Percentiles rank a stretch among this genome's conserved stretches.
phyloP scores from a whole-genome alignment of 768 basidiomycete genomes.

The Tricholoma flavovirens region DNA sequence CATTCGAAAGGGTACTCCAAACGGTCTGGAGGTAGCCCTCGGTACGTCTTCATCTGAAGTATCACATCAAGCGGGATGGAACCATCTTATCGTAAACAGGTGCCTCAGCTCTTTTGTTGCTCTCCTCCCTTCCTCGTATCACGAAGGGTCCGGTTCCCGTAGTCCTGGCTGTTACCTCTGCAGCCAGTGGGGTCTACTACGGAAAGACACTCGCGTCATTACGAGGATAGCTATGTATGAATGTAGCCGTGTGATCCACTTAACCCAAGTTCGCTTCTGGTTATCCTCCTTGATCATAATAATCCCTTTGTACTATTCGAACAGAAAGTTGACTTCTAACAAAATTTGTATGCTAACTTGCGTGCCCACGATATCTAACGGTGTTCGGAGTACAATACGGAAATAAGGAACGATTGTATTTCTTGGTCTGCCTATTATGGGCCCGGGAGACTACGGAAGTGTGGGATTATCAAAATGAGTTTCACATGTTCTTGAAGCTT shows the following conservation, averaged over 20 bases:
- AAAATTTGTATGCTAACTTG: no score
- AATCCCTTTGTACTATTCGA: not conserved
- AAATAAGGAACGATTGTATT: no score
- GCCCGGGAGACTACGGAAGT: no score
- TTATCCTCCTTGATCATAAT: not conserved
- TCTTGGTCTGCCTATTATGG: no score
- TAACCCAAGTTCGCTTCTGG: not conserved
- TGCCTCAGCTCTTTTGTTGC: slow-evolving; percentile 67
- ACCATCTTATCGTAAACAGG: slow-evolving; percentile 34
- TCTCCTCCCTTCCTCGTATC: slow-evolving; percentile 69
- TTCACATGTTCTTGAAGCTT: no score
- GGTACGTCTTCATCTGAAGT: slow-evolving; percentile 37
- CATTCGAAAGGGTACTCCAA: slow-evolving; percentile 65
- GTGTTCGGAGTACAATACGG: no score
- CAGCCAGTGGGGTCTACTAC: slow-evolving; percentile 61
- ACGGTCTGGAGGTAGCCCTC: slow-evolving; percentile 75
- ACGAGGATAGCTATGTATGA: not conserved
- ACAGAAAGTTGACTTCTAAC: not conserved
- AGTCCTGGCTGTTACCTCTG: slow-evolving; percentile 55
- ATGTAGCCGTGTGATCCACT: not conserved
- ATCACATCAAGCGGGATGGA: not conserved
- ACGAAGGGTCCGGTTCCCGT: slow-evolving; percentile 71
- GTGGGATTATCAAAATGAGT: no score
- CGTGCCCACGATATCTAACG: no score
- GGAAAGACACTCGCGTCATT: slow-evolving; percentile 47